phyloP scores from a whole-genome alignment of 2,329 filamentous ascomycete species.

The Sporothrix euskadiensis region DNA sequence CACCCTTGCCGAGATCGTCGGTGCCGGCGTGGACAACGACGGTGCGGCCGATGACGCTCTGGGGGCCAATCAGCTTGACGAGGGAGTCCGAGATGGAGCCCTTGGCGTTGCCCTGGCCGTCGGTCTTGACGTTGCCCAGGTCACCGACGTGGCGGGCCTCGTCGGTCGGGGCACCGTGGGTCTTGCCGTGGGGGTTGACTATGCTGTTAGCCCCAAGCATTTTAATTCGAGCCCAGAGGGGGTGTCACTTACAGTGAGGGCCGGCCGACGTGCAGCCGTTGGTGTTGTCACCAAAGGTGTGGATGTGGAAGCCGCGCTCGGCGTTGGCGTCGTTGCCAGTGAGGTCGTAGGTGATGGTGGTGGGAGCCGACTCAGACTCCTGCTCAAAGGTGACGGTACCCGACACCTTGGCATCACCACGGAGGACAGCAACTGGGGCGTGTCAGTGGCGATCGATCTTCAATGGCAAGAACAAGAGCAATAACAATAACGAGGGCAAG shows the following conservation, averaged over 20 bases:
- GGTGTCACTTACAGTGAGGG: constrained; percentile 77
- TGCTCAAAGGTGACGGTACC: constrained; percentile 97
- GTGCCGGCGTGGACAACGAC: constrained; percentile 93
- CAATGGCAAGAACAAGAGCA: background rate
- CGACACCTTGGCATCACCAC: constrained; percentile 93
- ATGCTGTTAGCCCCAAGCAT: background rate
- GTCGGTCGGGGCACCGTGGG: constrained; percentile 84
- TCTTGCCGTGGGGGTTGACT: constrained; percentile 97
- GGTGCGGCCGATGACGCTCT: constrained; percentile 94
- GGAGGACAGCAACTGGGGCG: constrained; percentile 84
- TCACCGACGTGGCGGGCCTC: constrained; percentile 92
- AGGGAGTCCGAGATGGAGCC: constrained; percentile 77
- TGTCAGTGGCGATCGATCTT: constrained; percentile 9
- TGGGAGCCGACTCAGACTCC: constrained; percentile 74
- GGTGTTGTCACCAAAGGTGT: constrained; percentile 99
- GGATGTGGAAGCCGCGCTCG: constrained; percentile 96
- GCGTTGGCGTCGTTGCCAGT: constrained; percentile 90
- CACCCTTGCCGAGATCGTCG: constrained; percentile 93
- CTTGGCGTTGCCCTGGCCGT: constrained; percentile 85
- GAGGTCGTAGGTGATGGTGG: constrained; percentile 90
- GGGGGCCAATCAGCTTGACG: constrained; percentile 92
- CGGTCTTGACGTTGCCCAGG: constrained; percentile 95
- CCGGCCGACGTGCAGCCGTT: constrained; percentile 99
- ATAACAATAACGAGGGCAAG: too few species aligned
- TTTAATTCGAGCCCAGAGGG: background rate